phyloP scores from a whole-genome alignment of 2,329 filamentous ascomycete genomes.

The Trichophyton verrucosum region DNA sequence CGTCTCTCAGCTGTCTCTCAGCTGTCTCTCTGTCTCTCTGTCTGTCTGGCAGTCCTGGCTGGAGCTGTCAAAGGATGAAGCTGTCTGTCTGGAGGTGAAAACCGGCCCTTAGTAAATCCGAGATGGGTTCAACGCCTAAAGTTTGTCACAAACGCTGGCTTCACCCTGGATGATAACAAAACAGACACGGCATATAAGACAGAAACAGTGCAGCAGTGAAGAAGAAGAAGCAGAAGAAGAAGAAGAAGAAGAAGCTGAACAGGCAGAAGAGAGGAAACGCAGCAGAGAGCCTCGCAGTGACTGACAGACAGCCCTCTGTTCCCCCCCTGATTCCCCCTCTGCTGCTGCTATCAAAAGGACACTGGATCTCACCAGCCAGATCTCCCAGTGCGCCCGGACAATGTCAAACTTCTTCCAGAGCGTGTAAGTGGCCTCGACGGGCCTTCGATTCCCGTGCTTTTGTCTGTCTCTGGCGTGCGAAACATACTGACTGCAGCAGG shows the following conservation, averaged over 20 bases:
- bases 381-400: constrained; percentile 11
- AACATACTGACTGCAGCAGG: constrained; percentile 17
- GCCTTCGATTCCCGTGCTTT: too few relatives aligned
- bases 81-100: neutral
- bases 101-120: neutral
- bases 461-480: neutral
- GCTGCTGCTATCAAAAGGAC: neutral
- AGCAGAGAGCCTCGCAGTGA: neutral
- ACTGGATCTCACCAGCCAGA: neutral
- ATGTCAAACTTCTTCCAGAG: constrained; percentile 41
- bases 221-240: neutral
- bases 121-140: neutral
- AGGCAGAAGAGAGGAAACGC: neutral
- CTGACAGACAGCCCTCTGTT: neutral
- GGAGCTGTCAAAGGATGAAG: neutral
- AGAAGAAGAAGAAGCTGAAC: neutral
- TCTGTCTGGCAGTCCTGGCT: neutral
- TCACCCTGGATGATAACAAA: neutral
- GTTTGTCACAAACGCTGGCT: neutral
- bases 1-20: too few relatives aligned
- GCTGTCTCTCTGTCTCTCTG: too few relatives aligned
- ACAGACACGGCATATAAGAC: neutral
- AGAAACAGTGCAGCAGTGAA: neutral
- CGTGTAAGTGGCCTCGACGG: constrained; percentile 30
- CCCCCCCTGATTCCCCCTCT: neutral